phyloP scores from a whole-genome alignment of 257 asterid genomes.

The Asclepias syriaca region DNA sequence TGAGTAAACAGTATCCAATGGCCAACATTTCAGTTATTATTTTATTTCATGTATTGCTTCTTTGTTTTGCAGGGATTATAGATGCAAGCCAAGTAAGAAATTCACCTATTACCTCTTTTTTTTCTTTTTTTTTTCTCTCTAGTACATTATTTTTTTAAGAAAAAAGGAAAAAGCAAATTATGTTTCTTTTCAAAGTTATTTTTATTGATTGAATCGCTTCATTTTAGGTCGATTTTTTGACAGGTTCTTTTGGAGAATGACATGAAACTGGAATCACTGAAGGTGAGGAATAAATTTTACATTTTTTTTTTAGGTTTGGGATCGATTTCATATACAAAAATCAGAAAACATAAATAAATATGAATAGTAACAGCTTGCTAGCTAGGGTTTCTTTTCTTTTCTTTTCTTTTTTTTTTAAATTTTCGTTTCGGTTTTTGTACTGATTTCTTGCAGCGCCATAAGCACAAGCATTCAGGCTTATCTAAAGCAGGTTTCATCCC shows the following conservation, averaged over 20 bases:
- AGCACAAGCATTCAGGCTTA: constrained; percentile 17
- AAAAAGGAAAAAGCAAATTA: background rate
- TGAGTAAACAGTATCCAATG: background rate
- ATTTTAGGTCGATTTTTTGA: background rate
- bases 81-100: constrained; percentile 12
- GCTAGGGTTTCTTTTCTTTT: background rate
- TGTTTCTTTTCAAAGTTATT: background rate
- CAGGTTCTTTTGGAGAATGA: background rate
- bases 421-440: too few species aligned
- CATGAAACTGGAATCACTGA: background rate
- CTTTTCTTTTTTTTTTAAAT: background rate
- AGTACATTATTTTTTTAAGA: background rate
- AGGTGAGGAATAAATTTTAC: background rate
- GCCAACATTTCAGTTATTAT: background rate
- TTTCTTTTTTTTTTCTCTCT: background rate
- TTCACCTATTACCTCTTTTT: too few species aligned
- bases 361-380: too few species aligned
- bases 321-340: too few species aligned
- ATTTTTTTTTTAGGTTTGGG: background rate
- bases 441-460: background rate
- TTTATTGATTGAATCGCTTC: background rate
- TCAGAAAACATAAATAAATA: too few species aligned
- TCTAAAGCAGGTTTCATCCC: constrained; percentile 5
- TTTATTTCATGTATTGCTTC: constrained; percentile 4
- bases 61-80: constrained; percentile 4